A percentile compares a stretch with the other conserved stretches of the same genome.
These are phyloP conservation scores for Sporothrix inflata DNA, from an alignment of 2,329 filamentous ascomycete genomes.

Conservation along the genomic window DNA sequence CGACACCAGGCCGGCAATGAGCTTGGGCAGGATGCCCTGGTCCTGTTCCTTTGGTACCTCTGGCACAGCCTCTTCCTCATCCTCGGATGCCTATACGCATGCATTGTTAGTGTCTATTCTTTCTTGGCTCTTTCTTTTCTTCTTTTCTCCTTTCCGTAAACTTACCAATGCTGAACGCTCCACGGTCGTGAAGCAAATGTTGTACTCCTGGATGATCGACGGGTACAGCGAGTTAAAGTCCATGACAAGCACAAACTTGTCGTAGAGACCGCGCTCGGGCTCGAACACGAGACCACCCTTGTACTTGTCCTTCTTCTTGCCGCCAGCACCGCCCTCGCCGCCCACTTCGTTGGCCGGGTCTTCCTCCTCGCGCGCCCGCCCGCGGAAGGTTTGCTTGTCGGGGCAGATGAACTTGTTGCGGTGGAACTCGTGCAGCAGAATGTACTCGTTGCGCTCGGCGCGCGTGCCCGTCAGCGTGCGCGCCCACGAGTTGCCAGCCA, in stretches of 20 bases:
- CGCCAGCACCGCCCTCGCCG: slow-evolving; percentile 26
- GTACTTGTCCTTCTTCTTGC: slow-evolving; percentile 98
- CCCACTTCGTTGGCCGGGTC: slow-evolving; percentile 69
- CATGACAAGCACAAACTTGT: slow-evolving; percentile 99
- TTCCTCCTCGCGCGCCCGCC: slow-evolving; percentile 74
- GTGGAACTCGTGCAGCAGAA: slow-evolving; percentile 95
- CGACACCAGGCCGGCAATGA: slow-evolving; percentile 89
- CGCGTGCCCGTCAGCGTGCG: slow-evolving; percentile 93
- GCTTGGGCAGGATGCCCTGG: slow-evolving; percentile 82
- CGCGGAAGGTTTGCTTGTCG: slow-evolving; percentile 85
- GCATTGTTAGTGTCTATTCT: no score
- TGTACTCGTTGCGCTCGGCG: slow-evolving; percentile 98
- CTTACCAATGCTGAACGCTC: slow-evolving; percentile 74
- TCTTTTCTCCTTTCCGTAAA: slow-evolving; percentile 28
- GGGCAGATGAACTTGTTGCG: slow-evolving; percentile 97
- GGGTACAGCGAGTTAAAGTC: slow-evolving; percentile 99
- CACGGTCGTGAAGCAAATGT: slow-evolving; percentile 99
- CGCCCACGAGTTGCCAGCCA: slow-evolving; percentile 98
- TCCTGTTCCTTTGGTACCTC: slow-evolving; percentile 79
- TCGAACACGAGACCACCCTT: slow-evolving; percentile 99
- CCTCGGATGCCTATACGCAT: slow-evolving; percentile 36
- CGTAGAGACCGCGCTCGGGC: slow-evolving; percentile 94
- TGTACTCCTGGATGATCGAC: slow-evolving; percentile 98
- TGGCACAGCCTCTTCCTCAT: slow-evolving; percentile 86
- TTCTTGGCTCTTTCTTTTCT: no score